These are phyloP conservation scores for Aspergillus wentii DNA, from an alignment of 495 filamentous ascomycete species.

Conservation along the genomic window DNA sequence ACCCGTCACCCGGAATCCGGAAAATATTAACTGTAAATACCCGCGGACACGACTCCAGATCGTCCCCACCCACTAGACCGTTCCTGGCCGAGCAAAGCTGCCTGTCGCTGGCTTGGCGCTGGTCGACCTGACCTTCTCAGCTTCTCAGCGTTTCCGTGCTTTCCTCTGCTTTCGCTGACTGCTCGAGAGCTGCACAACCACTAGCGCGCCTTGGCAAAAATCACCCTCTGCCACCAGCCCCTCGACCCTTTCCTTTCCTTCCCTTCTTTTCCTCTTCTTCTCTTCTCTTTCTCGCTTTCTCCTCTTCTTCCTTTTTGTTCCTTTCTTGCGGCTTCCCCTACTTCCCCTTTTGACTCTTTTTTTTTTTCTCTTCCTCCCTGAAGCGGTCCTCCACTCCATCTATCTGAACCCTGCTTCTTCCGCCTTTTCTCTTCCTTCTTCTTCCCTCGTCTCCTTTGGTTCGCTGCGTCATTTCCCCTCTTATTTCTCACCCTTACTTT, in stretches of 20 bases:
- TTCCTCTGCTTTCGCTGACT: conserved; percentile 29
- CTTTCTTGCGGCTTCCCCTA: conserved; percentile 6
- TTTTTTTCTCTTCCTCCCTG: conserved; percentile 4
- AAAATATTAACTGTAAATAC: conserved; percentile 28
- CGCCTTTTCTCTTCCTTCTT: conserved; percentile 3
- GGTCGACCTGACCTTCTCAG: no score
- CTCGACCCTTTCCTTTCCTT: conserved; percentile 38
- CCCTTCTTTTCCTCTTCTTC: conserved; percentile 14
- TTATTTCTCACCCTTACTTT: background rate
- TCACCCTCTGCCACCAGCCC: conserved; percentile 44
- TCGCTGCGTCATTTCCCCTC: no score
- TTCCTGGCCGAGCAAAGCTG: conserved; percentile 22
- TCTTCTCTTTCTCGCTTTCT: conserved; percentile 5
- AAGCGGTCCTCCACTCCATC: conserved; percentile 5
- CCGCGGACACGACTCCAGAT: conserved; percentile 36
- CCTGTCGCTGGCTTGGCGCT: conserved; percentile 19
- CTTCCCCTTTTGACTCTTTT: background rate
- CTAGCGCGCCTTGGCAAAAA: conserved; percentile 44
- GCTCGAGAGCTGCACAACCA: conserved; percentile 43
- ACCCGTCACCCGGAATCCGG: conserved; percentile 14
- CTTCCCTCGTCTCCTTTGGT: conserved; percentile 3
- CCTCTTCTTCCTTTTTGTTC: conserved; percentile 14
- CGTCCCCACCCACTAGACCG: conserved; percentile 35
- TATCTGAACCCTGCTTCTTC: background rate
- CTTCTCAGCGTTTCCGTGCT: conserved; percentile 27